These are phyloP conservation scores for Aureobasidium zeae DNA, from an alignment of 2,329 filamentous ascomycete genomes.

Conservation along the genomic window DNA sequence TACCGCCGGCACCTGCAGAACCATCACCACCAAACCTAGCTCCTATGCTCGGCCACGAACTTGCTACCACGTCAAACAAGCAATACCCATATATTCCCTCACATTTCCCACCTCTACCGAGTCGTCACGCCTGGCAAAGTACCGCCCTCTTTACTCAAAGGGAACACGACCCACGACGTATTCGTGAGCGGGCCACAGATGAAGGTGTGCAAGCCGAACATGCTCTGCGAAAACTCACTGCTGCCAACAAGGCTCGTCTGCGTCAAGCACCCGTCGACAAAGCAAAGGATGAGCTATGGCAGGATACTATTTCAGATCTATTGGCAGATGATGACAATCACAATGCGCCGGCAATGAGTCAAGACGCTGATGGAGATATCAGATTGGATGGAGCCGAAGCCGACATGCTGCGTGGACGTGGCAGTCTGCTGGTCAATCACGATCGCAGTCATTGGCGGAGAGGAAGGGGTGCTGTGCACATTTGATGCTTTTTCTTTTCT, in stretches of 20 bases:
- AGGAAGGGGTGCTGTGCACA: conserved; percentile 21
- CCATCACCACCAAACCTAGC: conserved; percentile 36
- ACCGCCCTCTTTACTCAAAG: conserved; percentile 51
- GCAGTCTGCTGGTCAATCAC: conserved; percentile 47
- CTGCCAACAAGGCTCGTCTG: conserved; percentile 25
- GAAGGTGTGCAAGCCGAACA: conserved; percentile 58
- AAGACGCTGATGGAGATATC: conserved; percentile 24
- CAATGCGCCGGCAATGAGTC: conserved; percentile 23
- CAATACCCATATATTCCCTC: conserved; percentile 46
- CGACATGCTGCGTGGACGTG: conserved; percentile 26
- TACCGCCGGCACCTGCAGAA: conserved; percentile 33
- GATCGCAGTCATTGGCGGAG: conserved; percentile 51
- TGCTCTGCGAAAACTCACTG: conserved; percentile 51
- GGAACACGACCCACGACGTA: conserved; percentile 48
- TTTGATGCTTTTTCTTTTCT: not conserved
- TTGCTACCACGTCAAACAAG: conserved; percentile 40
- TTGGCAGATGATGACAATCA: conserved; percentile 26
- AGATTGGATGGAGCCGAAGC: conserved; percentile 22
- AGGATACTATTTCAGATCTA: conserved; percentile 47
- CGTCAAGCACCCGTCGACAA: conserved; percentile 16
- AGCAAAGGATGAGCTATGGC: conserved; percentile 43
- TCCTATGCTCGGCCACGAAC: conserved; percentile 43
- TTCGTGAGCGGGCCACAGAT: conserved; percentile 54
- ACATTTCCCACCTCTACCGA: conserved; percentile 54
- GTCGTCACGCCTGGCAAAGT: conserved; percentile 53